Evolutionary conservation across 2,329 filamentous ascomycete genomes (phyloP), one percentile per base, ranked within the genome.

Genomic region (Paecilomyces dactylethromorphus): DNA sequence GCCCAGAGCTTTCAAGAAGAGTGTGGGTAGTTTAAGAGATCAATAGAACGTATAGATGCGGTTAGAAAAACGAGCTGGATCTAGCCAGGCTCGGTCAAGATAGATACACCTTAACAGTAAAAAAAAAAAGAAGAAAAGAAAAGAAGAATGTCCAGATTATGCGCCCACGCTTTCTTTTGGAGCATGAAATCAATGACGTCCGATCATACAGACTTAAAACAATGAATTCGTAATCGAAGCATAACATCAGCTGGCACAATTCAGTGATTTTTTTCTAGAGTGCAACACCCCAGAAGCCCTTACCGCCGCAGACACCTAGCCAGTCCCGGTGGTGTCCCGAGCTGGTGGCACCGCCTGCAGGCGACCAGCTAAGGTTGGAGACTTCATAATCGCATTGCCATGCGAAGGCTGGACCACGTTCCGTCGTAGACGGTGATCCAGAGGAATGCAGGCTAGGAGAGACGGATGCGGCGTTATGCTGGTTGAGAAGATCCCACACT

Each of bases 401-500:
- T 22, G 71, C 73, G 6, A 76, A 77, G 1, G 75, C 74, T 4
- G 77, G 77, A 1, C 77, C 76, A 18, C 77, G 73, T 59, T 79
- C 77, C 13, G 66, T 65, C 31, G 74, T 73, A 22, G 72, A 69
- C 3, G 71, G 62, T 15, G 69, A 60, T 6, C 66, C 59, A 13
- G 63, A 65, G 1, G 57, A 66, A 13, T 69, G 66, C 15, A 62
- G 59, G 18, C 60, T 62, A 72, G 62, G 82, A 75, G 61, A 69
- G 67, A 73, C 81, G 63, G 74, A 78, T 70, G 75, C 79, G 11
- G 79, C 76, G 59, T 82, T 82, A 57, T 81, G 77, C 51, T 82
- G 82, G 67, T 89, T 93, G 63, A 97, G 82, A 10, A 99, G 81
- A 74, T 99, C 94, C 94, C 94, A 99, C 15, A 97, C 82, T 32